Conservation (phyloP, 2,329 filamentous ascomycete species). For the Fusarium palustre region DNA sequence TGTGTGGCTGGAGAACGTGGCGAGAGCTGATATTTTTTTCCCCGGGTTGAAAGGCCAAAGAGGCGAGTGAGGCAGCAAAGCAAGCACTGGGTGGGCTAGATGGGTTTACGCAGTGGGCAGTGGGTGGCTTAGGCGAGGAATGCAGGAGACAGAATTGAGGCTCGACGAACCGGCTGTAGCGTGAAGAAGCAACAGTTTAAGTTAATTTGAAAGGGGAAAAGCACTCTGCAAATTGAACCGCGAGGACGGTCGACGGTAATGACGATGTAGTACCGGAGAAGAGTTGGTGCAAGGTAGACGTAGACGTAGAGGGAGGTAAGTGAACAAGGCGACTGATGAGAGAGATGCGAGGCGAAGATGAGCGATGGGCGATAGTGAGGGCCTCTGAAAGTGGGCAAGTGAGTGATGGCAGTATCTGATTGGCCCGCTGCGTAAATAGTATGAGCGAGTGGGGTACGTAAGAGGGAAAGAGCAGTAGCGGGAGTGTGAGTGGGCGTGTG, state of each 20-base stretch:
- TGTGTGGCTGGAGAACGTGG: conserved; percentile 60
- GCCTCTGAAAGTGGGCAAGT: conserved; percentile 42
- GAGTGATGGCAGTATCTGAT: conserved; percentile 11
- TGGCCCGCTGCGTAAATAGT: conserved; percentile 6
- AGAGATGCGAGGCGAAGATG: conserved; percentile 45
- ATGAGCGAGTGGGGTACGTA: conserved; percentile 37
- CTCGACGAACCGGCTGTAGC: conserved; percentile 32
- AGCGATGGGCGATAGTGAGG: conserved; percentile 43
- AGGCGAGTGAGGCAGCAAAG: conserved; percentile 34
- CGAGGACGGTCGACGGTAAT: conserved; percentile 33
- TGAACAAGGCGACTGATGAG: conserved; percentile 42
- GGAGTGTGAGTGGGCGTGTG: conserved; percentile 43
- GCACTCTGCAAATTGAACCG: conserved; percentile 26
- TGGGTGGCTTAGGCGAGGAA: conserved; percentile 41
- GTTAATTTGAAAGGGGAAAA: conserved; percentile 14
- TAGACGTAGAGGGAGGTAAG: conserved; percentile 31
- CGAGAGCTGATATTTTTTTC: conserved; percentile 55
- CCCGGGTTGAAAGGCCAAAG: conserved; percentile 39
- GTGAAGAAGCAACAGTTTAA: conserved; percentile 27
- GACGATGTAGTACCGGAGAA: conserved; percentile 35
- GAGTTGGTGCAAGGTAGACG: conserved; percentile 37
- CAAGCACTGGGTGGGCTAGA: conserved; percentile 39
- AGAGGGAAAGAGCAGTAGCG: conserved; percentile 34
- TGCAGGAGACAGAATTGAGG: conserved; percentile 40
- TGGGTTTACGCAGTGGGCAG: conserved; percentile 38